phyloP scores from a whole-genome alignment of 306 rosid genomes.

The Castanea mollissima region DNA sequence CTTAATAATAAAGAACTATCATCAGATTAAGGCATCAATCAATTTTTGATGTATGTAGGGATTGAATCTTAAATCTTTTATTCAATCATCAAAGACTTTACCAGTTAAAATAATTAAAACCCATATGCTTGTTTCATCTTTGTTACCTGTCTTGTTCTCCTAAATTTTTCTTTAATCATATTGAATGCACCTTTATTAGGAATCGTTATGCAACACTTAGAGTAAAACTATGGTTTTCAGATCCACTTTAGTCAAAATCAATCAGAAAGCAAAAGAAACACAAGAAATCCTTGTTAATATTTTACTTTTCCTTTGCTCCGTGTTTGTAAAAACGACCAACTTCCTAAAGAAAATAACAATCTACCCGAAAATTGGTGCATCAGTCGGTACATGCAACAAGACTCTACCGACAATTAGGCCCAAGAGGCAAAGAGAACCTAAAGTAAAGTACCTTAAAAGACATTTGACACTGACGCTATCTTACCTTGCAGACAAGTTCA shows the following conservation, averaged over 20 bases:
- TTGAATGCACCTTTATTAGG: neutral
- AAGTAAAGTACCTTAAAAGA: too few relatives aligned
- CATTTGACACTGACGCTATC: too few relatives aligned
- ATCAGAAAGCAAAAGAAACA: neutral
- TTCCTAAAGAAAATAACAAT: neutral
- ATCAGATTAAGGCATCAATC: too few relatives aligned
- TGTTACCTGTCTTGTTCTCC: neutral
- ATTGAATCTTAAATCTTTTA: accelerated
- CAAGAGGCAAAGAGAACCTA: neutral
- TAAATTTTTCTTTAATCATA: neutral
- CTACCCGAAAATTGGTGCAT: neutral
- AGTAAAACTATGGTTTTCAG: neutral
- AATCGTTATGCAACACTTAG: neutral
- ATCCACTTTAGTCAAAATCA: neutral
- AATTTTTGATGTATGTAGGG: accelerated
- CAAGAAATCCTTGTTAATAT: too few relatives aligned
- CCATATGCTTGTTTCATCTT: too few relatives aligned
- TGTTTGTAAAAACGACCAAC: neutral
- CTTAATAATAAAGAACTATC: accelerated
- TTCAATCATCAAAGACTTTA: too few relatives aligned
- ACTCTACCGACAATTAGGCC: neutral
- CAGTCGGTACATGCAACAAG: too few relatives aligned
- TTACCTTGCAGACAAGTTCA: too few relatives aligned
- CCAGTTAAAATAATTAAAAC: accelerated
- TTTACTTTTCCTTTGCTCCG: neutral